Evolutionary conservation across 83 land plant genomes (phyloP).

Genomic region (Isoetes engelmannii): DNA sequence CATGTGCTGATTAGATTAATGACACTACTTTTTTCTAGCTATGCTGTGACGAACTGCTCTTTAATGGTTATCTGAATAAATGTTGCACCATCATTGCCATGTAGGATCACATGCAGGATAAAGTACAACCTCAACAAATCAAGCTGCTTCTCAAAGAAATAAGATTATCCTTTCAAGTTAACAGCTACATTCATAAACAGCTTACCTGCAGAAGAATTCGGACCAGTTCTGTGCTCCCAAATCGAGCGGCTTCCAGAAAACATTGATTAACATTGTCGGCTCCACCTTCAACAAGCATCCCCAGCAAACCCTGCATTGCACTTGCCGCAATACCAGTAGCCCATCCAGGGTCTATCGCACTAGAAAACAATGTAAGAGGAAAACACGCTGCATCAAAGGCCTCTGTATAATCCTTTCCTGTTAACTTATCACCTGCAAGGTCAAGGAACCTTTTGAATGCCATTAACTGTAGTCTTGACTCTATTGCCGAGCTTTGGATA

Average conservation of each 20-base stretch:
- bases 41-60: background rate
- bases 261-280: slow-evolving; percentile 97
- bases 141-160: background rate
- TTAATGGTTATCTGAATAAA: too few relatives aligned
- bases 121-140: too few relatives aligned
- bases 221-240: slow-evolving; percentile 95
- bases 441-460: slow-evolving; percentile 79
- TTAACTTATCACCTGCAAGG: slow-evolving; percentile 70
- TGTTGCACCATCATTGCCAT: too few relatives aligned
- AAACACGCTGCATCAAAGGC: slow-evolving; percentile 98
- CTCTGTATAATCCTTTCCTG: slow-evolving; percentile 88
- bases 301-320: slow-evolving; percentile 75
- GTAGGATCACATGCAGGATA: too few relatives aligned
- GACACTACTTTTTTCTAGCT: background rate
- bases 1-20: too few relatives aligned
- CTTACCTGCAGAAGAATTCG: slow-evolving; percentile 40
- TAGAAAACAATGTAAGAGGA: slow-evolving; percentile 88
- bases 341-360: slow-evolving; percentile 94
- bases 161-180: background rate
- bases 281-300: slow-evolving; percentile 87
- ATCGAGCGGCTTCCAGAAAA: slow-evolving; percentile 88
- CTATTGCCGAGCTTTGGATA: slow-evolving; percentile 43
- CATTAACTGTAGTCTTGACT: slow-evolving; percentile 71
- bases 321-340: slow-evolving; percentile 86
- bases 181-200: background rate